Percentiles rank a stretch among this genome's conserved stretches.
Evolutionary conservation across 2,329 filamentous ascomycete genomes (phyloP).

Genomic region (Fusarium sp.): DNA sequence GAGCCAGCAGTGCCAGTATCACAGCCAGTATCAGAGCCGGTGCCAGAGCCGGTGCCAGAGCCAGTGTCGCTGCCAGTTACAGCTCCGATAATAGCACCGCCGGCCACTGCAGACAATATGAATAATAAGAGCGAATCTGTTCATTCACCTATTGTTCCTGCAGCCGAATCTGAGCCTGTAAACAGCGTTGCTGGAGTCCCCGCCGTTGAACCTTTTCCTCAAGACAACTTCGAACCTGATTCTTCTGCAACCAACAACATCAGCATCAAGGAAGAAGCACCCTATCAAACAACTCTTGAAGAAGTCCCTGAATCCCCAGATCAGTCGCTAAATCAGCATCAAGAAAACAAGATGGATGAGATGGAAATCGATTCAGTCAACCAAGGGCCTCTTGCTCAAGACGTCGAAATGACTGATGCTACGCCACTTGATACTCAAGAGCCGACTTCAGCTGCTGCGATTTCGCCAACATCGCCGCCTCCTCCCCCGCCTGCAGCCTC

Average conservation of each 20-base stretch:
- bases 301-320: constrained; percentile 20
- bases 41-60: not conserved
- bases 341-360: constrained; percentile 40
- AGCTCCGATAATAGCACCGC: constrained; percentile 11
- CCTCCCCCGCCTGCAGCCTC: not conserved
- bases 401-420: constrained; percentile 41
- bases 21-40: not conserved
- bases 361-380: constrained; percentile 40
- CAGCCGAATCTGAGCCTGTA: constrained; percentile 15
- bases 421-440: constrained; percentile 1
- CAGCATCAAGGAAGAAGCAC: constrained; percentile 33
- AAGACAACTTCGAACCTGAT: constrained; percentile 10
- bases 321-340: constrained; percentile 5
- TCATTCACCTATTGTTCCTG: constrained; percentile 24
- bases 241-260: constrained; percentile 16
- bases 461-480: constrained; percentile 3
- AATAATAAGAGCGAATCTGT: constrained; percentile 21
- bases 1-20: not conserved
- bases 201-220: constrained; percentile 14
- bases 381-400: constrained; percentile 24
- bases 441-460: not conserved
- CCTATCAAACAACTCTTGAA: constrained; percentile 18
- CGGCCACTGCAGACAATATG: constrained; percentile 7
- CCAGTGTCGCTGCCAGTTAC: constrained; percentile 2
- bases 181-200: constrained; percentile 22